These are phyloP conservation scores for Geum urbanum DNA, from an alignment of 306 rosid species.

Conservation along the genomic window DNA sequence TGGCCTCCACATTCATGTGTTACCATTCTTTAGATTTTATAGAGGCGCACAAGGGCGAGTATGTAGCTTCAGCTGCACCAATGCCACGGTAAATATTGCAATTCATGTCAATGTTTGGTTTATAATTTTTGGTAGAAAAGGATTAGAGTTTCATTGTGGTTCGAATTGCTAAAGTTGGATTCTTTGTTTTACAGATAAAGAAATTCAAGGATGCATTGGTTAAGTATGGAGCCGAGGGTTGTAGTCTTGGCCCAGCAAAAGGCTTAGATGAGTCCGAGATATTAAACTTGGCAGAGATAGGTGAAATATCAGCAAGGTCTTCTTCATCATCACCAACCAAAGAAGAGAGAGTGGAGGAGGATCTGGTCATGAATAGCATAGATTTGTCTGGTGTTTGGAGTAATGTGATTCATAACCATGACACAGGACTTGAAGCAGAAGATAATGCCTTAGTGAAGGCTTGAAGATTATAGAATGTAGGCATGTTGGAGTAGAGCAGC, in stretches of 20 bases:
- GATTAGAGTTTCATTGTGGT: neutral
- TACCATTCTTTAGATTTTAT: constrained; percentile 83
- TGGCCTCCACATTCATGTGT: constrained; percentile 61
- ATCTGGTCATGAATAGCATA: constrained; percentile 26
- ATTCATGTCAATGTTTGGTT: neutral
- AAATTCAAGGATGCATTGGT: constrained; percentile 75
- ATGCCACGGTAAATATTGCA: constrained; percentile 60
- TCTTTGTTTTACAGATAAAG: constrained; percentile 46
- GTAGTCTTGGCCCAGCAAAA: constrained; percentile 59
- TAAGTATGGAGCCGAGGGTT: constrained; percentile 55
- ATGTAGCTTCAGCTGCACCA: constrained; percentile 82
- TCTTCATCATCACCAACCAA: constrained; percentile 18
- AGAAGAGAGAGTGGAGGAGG: constrained; percentile 33
- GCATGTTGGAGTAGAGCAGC: constrained; percentile 22
- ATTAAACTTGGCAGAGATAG: constrained; percentile 36
- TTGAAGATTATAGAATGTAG: neutral
- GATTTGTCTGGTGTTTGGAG: constrained; percentile 35
- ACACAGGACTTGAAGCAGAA: constrained; percentile 26
- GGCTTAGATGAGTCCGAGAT: constrained; percentile 73
- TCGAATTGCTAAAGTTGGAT: neutral
- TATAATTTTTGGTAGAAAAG: neutral
- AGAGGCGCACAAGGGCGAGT: constrained; percentile 76
- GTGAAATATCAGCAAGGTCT: constrained; percentile 33
- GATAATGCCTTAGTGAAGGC: constrained; percentile 16
- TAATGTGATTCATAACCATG: constrained; percentile 5